Evolutionary conservation across 345 rosid genomes (phyloP).

Genomic region (Sapria himalayana): DNA sequence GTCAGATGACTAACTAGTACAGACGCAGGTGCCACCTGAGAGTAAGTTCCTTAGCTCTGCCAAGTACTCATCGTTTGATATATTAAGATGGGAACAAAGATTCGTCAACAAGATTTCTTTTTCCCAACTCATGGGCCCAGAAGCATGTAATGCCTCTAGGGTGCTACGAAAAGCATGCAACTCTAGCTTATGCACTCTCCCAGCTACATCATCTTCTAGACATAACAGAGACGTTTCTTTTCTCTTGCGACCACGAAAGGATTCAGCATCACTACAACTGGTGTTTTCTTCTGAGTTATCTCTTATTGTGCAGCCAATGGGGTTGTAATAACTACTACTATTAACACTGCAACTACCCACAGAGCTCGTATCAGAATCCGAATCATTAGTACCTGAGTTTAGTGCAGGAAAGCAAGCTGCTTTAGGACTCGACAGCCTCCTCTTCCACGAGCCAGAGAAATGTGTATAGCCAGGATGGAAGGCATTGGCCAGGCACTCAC

Average conservation of each 20-base stretch:
- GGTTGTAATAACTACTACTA: constrained; percentile 9
- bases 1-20: constrained; percentile 2
- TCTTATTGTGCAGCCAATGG: too few species aligned
- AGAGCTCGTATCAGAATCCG: constrained; percentile 15
- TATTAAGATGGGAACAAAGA: constrained; percentile 47
- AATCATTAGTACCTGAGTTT: constrained; percentile 13
- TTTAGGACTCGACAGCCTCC: not conserved
- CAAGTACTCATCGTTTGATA: constrained; percentile 66
- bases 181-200: constrained; percentile 38
- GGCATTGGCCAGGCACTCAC: constrained; percentile 5
- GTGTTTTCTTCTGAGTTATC: too few species aligned
- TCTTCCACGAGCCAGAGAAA: constrained; percentile 2
- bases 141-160: constrained; percentile 34
- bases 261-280: constrained; percentile 42
- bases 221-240: too few species aligned
- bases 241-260: constrained; percentile 16
- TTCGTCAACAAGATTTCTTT: constrained; percentile 54
- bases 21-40: constrained; percentile 5
- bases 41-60: constrained; percentile 18
- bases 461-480: constrained; percentile 6
- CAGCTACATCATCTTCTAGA: constrained; percentile 21
- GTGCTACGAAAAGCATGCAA: constrained; percentile 35
- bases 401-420: constrained; percentile 13
- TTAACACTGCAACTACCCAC: constrained; percentile 44
- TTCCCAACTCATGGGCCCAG: constrained; percentile 62